These are phyloP conservation scores for Ceratocystis eucalypticola DNA, from an alignment of 2,329 filamentous ascomycete genomes.

Conservation along the genomic window DNA sequence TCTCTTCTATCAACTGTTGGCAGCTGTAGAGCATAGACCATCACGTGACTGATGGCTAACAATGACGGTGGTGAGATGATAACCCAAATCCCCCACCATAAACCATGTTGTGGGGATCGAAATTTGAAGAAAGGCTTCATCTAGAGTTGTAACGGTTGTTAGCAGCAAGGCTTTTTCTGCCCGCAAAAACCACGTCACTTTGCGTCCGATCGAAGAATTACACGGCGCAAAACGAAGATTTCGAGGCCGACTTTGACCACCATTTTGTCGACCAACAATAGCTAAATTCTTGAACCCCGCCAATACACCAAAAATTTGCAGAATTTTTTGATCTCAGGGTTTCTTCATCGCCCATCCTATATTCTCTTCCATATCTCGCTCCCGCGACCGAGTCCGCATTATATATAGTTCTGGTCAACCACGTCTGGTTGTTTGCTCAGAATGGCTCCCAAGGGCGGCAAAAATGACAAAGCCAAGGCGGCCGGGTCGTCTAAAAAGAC, in stretches of 20 bases:
- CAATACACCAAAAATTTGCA: conserved; percentile 1
- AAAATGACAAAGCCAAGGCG: conserved; percentile 33
- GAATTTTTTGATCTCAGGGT: conserved; percentile 2
- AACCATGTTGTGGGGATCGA: conserved; percentile 13
- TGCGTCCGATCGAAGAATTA: not conserved
- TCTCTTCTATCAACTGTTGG: not conserved
- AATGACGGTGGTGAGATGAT: conserved; percentile 14
- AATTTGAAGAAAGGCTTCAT: conserved; percentile 3
- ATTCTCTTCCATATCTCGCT: too few species aligned
- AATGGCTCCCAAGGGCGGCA: conserved; percentile 58
- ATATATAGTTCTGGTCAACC: too few species aligned
- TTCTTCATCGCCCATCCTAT: not conserved
- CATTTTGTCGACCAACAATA: conserved; percentile 17
- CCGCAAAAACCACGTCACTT: conserved; percentile 11
- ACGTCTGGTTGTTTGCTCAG: conserved; percentile 26
- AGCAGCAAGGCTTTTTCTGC: conserved; percentile 10
- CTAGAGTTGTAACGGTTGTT: conserved; percentile 5
- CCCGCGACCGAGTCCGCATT: too few species aligned
- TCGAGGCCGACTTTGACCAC: not conserved
- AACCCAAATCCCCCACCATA: conserved; percentile 17
- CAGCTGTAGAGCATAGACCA: not conserved
- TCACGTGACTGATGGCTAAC: conserved; percentile 15
- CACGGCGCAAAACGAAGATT: conserved; percentile 6
- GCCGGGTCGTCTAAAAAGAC: conserved; percentile 48
- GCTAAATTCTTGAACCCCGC: conserved; percentile 6